Conservation (phyloP, 2,329 filamentous ascomycete species). For the Epichloe coenophiala region DNA sequence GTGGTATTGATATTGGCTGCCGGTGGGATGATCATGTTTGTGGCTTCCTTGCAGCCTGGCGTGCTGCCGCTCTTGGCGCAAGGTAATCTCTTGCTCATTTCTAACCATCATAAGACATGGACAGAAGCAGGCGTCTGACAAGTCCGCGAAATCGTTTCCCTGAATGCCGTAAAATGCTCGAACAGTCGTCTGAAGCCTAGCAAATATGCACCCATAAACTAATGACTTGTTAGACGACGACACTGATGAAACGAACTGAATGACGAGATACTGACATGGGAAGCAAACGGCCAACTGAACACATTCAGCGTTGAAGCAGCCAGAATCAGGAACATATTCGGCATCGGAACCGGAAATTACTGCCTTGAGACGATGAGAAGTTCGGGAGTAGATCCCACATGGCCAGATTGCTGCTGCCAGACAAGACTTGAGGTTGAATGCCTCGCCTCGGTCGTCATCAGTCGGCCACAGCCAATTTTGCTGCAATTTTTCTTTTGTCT, state of each 20-base stretch:
- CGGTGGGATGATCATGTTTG: background rate
- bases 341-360: slow-evolving; percentile 11
- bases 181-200: slow-evolving; percentile 17
- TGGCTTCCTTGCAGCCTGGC: slow-evolving; percentile 5
- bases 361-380: slow-evolving; percentile 11
- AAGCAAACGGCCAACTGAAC: slow-evolving; percentile 11
- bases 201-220: slow-evolving; percentile 19
- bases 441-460: background rate
- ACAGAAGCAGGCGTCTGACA: slow-evolving; percentile 13
- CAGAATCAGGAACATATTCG: slow-evolving; percentile 6
- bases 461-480: slow-evolving; percentile 9
- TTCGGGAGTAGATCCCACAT: slow-evolving; percentile 17
- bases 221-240: background rate
- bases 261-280: slow-evolving; percentile 12
- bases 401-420: slow-evolving; percentile 10
- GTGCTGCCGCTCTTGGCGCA: slow-evolving; percentile 14
- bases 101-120: slow-evolving; percentile 16
- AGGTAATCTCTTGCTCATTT: slow-evolving; percentile 19
- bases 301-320: slow-evolving; percentile 13
- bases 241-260: background rate
- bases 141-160: slow-evolving; percentile 13
- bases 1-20: slow-evolving; percentile 10
- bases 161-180: slow-evolving; percentile 21
- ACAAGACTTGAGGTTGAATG: slow-evolving; percentile 2
- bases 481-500: slow-evolving; percentile 2